Conservation (phyloP, 2,329 filamentous ascomycete species). For the Macrophomina tecta region DNA sequence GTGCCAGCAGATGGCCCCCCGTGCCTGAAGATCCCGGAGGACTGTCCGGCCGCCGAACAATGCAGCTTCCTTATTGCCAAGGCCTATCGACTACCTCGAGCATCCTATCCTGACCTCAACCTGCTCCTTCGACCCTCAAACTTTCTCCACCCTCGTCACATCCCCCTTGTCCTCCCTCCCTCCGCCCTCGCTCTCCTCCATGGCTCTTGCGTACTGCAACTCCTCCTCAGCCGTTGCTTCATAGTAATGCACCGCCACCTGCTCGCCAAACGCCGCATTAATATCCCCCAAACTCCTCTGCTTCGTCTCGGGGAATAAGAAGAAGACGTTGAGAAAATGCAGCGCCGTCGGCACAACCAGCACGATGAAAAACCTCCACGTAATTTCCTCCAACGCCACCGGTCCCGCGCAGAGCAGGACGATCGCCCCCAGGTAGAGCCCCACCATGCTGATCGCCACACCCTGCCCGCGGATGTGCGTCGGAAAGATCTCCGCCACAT, state of each 20-base stretch:
- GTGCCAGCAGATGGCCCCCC: background rate
- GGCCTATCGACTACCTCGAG: background rate
- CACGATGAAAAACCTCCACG: slow-evolving; percentile 49
- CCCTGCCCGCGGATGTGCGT: slow-evolving; percentile 36
- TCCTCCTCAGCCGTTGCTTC: slow-evolving; percentile 38
- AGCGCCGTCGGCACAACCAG: slow-evolving; percentile 39
- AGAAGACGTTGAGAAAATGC: slow-evolving; percentile 42
- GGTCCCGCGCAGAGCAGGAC: slow-evolving; percentile 43
- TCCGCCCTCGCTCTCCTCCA: slow-evolving; percentile 5
- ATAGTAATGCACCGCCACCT: slow-evolving; percentile 37
- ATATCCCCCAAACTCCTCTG: slow-evolving; percentile 46
- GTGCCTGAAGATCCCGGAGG: background rate
- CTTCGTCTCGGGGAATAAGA: slow-evolving; percentile 47
- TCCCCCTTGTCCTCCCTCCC: background rate
- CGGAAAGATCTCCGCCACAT: slow-evolving; percentile 37
- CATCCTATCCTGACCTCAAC: background rate
- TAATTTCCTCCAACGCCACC: slow-evolving; percentile 42
- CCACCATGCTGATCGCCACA: slow-evolving; percentile 32
- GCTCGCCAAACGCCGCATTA: slow-evolving; percentile 44
- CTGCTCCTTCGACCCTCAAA: background rate
- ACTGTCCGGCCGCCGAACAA: background rate
- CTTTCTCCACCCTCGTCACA: slow-evolving; percentile 1
- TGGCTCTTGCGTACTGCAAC: slow-evolving; percentile 32
- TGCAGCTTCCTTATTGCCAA: background rate
- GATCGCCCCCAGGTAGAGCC: slow-evolving; percentile 38